Evolutionary conservation across 352 stramenopile genomes (phyloP), one percentile per base, ranked within the genome.

Genomic region (Phytophthora cactorum): DNA sequence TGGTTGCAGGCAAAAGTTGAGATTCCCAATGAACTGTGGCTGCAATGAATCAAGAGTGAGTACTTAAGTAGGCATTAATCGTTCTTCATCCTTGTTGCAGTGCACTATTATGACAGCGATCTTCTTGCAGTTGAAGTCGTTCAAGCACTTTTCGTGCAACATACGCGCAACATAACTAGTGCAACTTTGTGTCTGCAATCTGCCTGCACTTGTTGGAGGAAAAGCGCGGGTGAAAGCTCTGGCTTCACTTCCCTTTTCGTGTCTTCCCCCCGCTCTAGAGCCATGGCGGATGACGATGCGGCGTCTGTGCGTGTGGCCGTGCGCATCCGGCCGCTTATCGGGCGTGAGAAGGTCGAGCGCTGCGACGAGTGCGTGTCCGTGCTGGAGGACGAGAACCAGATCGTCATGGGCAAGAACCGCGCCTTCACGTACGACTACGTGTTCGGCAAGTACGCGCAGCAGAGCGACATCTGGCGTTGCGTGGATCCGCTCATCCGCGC

Each of bases 391-490:
- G 88, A 94, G 61, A 82, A 76, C 59, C 88, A 96, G 77, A 84
- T 96, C 62, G 82, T 96, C 52, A 92, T 93, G 78, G 86, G 85
- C 66, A 94, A 95, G 80, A 94, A 96, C 70, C 82, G 84, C 53
- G 82, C 87, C 60, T 97, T 96, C 71, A 97, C 90, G 63, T 97
- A 95, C 84, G 90, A 97, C 74, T 93, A 97, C 72, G 86, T 93
- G 27, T 97, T 90, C 72, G 84, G 87, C 58, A 89, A 92, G 71
- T 88, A 93, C 68, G 80, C 86, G 45, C 79, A 90, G 59, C 89
- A 97, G 77, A 82, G 84, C 62, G 89, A 96, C 71, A 90, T 97
- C 52, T 97, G 86, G 84, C 63, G 68, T 49, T 95, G 88, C 66
- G 87, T 96, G 41, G 82, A 91, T 31, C 88, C 88, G 59, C 82